phyloP scores from a whole-genome alignment of 345 rosid species.

The Syzygium aqueum region DNA sequence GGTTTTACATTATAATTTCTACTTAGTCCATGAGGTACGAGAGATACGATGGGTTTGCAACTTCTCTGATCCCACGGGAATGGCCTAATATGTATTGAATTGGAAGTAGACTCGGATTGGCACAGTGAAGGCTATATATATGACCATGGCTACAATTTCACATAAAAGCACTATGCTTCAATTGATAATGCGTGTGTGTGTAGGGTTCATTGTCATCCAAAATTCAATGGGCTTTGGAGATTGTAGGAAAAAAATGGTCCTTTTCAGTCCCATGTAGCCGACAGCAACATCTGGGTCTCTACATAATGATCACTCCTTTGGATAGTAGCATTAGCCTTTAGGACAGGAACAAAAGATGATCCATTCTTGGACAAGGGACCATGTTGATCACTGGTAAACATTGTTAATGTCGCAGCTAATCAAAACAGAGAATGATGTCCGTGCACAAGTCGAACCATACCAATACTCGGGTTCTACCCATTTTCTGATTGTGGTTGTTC shows the following conservation, averaged over 20 bases:
- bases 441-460: neutral
- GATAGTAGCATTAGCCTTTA: neutral
- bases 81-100: neutral
- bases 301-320: neutral
- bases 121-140: neutral
- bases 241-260: neutral
- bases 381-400: neutral
- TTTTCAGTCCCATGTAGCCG: neutral
- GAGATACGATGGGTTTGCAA: neutral
- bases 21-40: neutral
- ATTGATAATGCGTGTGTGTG: neutral
- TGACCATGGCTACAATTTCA: neutral
- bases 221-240: neutral
- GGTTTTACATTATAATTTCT: neutral
- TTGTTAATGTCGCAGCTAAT: neutral
- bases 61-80: neutral
- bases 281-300: neutral
- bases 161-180: neutral
- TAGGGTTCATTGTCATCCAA: neutral
- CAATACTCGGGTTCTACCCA: neutral
- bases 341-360: neutral
- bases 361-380: neutral
- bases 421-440: neutral
- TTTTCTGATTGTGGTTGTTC: neutral
- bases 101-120: neutral